These are phyloP conservation scores for Prillingera fragicola DNA, from an alignment of 1,284 basidiomycete species.

Conservation along the genomic window DNA sequence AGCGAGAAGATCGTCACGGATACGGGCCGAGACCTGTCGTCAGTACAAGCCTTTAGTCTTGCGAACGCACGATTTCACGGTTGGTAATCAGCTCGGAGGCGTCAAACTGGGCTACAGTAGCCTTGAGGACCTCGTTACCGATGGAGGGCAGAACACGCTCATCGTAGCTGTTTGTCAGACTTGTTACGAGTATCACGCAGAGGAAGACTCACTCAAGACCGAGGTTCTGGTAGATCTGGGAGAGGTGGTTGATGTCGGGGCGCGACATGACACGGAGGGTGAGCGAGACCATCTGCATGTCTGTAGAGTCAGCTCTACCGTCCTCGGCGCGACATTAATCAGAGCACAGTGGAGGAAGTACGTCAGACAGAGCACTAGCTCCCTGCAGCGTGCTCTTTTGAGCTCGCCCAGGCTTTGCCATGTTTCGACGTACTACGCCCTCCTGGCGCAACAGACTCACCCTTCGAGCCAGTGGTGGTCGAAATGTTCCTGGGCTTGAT, in stretches of 20 bases:
- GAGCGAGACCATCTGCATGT: slow-evolving; percentile 96
- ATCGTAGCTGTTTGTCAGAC: slow-evolving; percentile 60
- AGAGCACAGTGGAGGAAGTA: too few species aligned
- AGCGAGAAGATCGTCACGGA: slow-evolving; percentile 85
- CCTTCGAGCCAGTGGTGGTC: slow-evolving; percentile 53
- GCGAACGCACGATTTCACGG: slow-evolving; percentile 51
- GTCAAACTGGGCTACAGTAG: slow-evolving; percentile 97
- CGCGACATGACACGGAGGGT: slow-evolving; percentile 93
- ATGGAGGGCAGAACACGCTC: slow-evolving; percentile 90
- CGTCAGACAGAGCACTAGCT: too few species aligned
- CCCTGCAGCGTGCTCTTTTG: too few species aligned
- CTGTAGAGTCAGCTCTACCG: slow-evolving; percentile 28
- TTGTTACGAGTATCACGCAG: background rate
- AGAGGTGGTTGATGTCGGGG: slow-evolving; percentile 79
- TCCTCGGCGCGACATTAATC: too few species aligned
- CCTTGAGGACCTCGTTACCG: slow-evolving; percentile 96
- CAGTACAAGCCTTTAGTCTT: background rate
- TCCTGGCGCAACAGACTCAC: slow-evolving; percentile 12
- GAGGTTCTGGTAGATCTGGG: slow-evolving; percentile 91
- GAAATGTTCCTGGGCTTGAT: slow-evolving; percentile 98
- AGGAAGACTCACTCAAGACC: slow-evolving; percentile 61
- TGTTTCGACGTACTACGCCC: background rate
- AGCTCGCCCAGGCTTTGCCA: too few species aligned
- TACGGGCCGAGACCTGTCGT: slow-evolving; percentile 80
- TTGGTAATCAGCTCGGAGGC: slow-evolving; percentile 81